Evolutionary conservation across 2,329 filamentous ascomycete species (phyloP).

Genomic region (Pseudogymnoascus sp.): DNA sequence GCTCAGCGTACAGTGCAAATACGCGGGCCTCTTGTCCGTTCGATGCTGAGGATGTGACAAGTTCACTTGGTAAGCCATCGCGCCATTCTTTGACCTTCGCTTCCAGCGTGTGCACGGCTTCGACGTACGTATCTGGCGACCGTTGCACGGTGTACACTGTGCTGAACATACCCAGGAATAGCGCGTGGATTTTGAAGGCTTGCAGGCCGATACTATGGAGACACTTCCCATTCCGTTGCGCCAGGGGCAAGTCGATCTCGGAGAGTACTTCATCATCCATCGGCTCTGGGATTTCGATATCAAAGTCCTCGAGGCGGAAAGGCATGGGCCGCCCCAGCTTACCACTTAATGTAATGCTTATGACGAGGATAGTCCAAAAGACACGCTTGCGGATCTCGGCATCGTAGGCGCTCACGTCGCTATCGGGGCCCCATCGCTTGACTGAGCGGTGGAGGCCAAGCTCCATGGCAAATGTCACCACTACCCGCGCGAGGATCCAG

Average conservation of each 20-base stretch:
- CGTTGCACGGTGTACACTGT: conserved; percentile 66
- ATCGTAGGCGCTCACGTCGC: conserved; percentile 40
- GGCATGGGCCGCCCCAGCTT: conserved; percentile 73
- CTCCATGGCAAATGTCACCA: conserved; percentile 64
- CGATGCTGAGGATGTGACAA: conserved; percentile 40
- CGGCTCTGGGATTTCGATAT: conserved; percentile 66
- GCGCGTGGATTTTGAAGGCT: conserved; percentile 56
- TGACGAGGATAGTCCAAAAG: conserved; percentile 65
- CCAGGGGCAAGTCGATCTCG: conserved; percentile 54
- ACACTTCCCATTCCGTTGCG: conserved; percentile 48
- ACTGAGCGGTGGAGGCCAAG: conserved; percentile 67
- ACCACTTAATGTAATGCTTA: conserved; percentile 63
- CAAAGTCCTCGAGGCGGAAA: conserved; percentile 66
- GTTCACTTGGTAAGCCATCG: conserved; percentile 53
- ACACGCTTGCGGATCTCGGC: conserved; percentile 71
- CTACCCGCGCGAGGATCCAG: conserved; percentile 58
- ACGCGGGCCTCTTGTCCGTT: conserved; percentile 39
- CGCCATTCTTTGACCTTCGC: conserved; percentile 56
- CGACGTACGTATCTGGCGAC: conserved; percentile 55
- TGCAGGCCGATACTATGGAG: conserved; percentile 60
- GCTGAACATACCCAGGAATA: conserved; percentile 67
- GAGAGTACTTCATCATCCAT: conserved; percentile 64
- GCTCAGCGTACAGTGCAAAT: conserved; percentile 48
- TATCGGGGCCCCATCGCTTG: conserved; percentile 46
- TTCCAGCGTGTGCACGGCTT: conserved; percentile 59